phyloP scores from a whole-genome alignment of 2,329 filamentous ascomycete species.

The Pyricularia pennisetigena region DNA sequence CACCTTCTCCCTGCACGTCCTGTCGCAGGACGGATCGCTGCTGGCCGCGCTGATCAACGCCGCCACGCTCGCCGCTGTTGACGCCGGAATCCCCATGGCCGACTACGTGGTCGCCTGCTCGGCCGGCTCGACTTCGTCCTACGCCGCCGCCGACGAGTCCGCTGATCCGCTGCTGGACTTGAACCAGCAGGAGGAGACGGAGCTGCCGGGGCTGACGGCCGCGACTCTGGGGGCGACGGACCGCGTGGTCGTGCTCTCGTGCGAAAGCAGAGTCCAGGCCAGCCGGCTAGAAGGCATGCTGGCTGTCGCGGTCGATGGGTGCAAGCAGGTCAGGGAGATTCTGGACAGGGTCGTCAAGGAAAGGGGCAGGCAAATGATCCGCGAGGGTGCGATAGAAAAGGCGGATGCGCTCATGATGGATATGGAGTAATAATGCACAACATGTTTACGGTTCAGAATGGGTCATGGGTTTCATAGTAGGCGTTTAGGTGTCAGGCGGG shows the following conservation, averaged over 20 bases:
- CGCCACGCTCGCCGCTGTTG: constrained; percentile 80
- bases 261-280: constrained; percentile 83
- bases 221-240: constrained; percentile 68
- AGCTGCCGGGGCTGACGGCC: constrained; percentile 81
- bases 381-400: constrained; percentile 40
- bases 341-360: constrained; percentile 71
- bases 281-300: constrained; percentile 83
- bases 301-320: constrained; percentile 84
- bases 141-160: constrained; percentile 52
- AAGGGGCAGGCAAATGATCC: constrained; percentile 55
- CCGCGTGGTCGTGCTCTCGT: constrained; percentile 67
- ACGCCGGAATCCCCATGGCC: constrained; percentile 91
- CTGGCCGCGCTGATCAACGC: constrained; percentile 88
- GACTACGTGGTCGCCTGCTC: constrained; percentile 87
- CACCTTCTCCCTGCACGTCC: constrained; percentile 71
- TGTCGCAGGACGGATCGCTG: constrained; percentile 82
- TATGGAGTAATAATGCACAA: constrained; percentile 25
- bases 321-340: constrained; percentile 72
- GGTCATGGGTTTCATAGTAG: background rate
- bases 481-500: background rate
- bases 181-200: constrained; percentile 72
- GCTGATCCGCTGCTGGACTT: constrained; percentile 75
- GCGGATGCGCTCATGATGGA: constrained; percentile 41
- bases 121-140: constrained; percentile 65
- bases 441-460: background rate